phyloP scores from a whole-genome alignment of 2,329 filamentous ascomycete species.

The Daldinia eschscholtzii region DNA sequence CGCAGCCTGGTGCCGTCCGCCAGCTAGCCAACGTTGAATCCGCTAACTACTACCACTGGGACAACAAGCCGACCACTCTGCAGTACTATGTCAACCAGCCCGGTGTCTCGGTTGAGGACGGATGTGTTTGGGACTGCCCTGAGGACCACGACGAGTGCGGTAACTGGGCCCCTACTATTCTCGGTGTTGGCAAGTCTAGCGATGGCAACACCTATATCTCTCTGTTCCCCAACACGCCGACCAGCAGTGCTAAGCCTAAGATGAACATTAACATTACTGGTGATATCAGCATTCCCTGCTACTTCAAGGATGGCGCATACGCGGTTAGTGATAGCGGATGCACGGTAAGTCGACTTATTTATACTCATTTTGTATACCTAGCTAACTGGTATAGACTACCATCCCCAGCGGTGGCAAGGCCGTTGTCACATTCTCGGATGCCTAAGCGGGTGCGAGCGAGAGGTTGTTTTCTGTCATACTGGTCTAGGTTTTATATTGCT shows the following conservation, averaged over 20 bases:
- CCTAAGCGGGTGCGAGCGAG: slow-evolving; percentile 27
- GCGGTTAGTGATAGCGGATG: slow-evolving; percentile 73
- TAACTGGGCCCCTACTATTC: slow-evolving; percentile 89
- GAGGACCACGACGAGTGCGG: slow-evolving; percentile 68
- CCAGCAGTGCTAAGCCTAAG: slow-evolving; percentile 75
- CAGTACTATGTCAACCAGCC: slow-evolving; percentile 97
- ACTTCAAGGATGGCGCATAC: slow-evolving; percentile 74
- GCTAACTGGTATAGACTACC: slow-evolving; percentile 56
- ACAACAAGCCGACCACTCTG: slow-evolving; percentile 80
- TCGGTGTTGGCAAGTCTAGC: slow-evolving; percentile 80
- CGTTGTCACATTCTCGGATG: slow-evolving; percentile 60
- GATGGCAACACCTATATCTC: slow-evolving; percentile 80
- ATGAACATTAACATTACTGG: slow-evolving; percentile 84
- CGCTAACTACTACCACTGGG: slow-evolving; percentile 80
- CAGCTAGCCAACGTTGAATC: slow-evolving; percentile 82
- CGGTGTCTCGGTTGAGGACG: slow-evolving; percentile 73
- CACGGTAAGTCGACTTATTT: slow-evolving; percentile 75
- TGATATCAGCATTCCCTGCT: slow-evolving; percentile 71
- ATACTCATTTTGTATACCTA: neutral
- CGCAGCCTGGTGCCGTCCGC: slow-evolving; percentile 69
- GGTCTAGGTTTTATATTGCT: slow-evolving; percentile 50
- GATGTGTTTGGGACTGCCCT: slow-evolving; percentile 79
- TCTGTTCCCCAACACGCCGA: slow-evolving; percentile 86
- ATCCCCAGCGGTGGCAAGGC: slow-evolving; percentile 58
- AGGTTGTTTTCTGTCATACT: slow-evolving; percentile 44